Conservation (phyloP, 2,329 filamentous ascomycete genomes). For the Geosmithia morbida region DNA sequence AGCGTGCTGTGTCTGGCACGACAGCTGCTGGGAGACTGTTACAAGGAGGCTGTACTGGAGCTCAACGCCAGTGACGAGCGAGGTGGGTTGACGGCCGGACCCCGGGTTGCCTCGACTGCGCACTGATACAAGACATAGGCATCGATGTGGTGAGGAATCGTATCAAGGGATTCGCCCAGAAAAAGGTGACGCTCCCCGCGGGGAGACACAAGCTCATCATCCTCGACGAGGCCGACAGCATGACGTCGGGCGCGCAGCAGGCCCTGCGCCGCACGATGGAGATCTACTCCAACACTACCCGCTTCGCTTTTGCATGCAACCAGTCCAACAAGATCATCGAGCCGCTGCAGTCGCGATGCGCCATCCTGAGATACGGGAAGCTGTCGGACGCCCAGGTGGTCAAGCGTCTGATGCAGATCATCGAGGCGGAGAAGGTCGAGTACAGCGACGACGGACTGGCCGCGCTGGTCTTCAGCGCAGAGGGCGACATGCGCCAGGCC, state of each 20-base stretch:
- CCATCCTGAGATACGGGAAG: constrained; percentile 85
- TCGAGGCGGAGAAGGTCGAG: constrained; percentile 79
- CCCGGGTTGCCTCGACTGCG: neutral
- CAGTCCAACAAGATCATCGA: constrained; percentile 99
- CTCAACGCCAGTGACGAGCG: constrained; percentile 93
- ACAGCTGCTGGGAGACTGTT: constrained; percentile 79
- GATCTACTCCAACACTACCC: constrained; percentile 91
- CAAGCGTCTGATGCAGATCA: constrained; percentile 80
- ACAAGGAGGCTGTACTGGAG: constrained; percentile 95
- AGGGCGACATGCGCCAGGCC: constrained; percentile 97
- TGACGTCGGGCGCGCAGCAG: constrained; percentile 95
- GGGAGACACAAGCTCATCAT: constrained; percentile 95
- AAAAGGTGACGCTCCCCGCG: constrained; percentile 87
- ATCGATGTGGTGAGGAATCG: constrained; percentile 96
- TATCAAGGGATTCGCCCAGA: constrained; percentile 97
- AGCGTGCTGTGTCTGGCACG: constrained; percentile 86
- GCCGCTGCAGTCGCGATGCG: constrained; percentile 91
- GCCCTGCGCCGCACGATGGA: constrained; percentile 94
- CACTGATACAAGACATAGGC: constrained; percentile 46
- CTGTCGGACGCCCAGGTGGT: constrained; percentile 89
- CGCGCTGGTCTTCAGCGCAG: constrained; percentile 91
- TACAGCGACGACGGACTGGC: constrained; percentile 89
- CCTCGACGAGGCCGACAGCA: constrained; percentile 93
- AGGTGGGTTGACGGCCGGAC: constrained; percentile 30
- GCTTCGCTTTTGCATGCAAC: constrained; percentile 97